Evolutionary conservation across 345 rosid species (phyloP).

Genomic region (Durio zibethinus): DNA sequence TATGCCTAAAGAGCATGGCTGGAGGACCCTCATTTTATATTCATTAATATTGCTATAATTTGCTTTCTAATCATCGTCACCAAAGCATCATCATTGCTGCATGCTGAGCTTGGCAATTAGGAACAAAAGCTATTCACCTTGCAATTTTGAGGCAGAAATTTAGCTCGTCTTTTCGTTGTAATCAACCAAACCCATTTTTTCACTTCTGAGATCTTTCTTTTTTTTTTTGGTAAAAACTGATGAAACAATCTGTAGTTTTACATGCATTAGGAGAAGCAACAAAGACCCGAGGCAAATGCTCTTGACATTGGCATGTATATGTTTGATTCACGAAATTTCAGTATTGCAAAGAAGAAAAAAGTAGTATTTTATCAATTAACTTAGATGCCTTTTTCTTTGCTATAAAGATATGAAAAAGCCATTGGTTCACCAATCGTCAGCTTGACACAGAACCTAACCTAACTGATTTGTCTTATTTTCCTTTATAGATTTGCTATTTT

Average conservation of each 20-base stretch:
- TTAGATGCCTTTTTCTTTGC: not conserved
- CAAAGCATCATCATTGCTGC: slow-evolving; percentile 11
- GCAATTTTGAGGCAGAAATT: slow-evolving; percentile 2
- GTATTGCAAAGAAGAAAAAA: too few relatives aligned
- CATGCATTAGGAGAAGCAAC: not conserved
- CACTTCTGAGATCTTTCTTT: not conserved
- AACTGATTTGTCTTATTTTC: slow-evolving; percentile 5
- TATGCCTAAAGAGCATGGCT: slow-evolving; percentile 6
- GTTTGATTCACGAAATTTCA: not conserved
- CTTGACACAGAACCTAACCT: slow-evolving; percentile 13
- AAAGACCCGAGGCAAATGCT: not conserved
- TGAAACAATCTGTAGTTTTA: not conserved
- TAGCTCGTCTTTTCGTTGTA: not conserved
- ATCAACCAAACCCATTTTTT: not conserved
- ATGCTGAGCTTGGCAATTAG: not conserved
- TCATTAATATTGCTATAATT: not conserved
- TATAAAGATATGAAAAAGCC: not conserved
- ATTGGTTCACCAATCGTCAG: not conserved
- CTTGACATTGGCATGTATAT: not conserved
- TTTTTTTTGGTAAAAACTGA: not conserved
- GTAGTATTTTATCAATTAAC: too few relatives aligned
- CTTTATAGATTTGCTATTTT: not conserved
- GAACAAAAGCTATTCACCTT: not conserved
- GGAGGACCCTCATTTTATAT: slow-evolving; percentile 8
- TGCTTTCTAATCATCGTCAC: slow-evolving; percentile 4